phyloP scores from a whole-genome alignment of 352 stramenopile species.

The Blastocystis hominis region DNA sequence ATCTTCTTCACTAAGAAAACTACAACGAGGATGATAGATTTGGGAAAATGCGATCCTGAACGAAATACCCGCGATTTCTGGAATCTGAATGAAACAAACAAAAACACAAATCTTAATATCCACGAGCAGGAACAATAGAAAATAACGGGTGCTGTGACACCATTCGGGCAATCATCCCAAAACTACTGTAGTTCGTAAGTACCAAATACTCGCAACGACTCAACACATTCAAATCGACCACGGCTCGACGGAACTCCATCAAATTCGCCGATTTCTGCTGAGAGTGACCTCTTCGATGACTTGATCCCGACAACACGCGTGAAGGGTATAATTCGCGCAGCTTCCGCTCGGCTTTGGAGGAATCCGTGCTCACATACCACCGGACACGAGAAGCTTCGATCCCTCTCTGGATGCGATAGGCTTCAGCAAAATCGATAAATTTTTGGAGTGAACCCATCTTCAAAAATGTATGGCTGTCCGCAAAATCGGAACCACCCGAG shows the following conservation, averaged over 20 bases:
- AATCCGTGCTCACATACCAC: conserved; percentile 49
- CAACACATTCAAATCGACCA: conserved; percentile 28
- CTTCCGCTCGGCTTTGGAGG: neutral
- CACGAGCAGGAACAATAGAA: conserved; percentile 6
- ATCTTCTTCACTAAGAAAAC: neutral
- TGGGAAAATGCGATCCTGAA: neutral
- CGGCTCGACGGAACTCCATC: conserved; percentile 9
- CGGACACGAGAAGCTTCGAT: neutral
- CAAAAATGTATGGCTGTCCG: neutral
- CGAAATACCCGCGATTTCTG: neutral
- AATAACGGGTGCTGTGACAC: neutral
- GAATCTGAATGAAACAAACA: neutral
- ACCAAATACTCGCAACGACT: conserved; percentile 51
- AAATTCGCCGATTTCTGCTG: neutral
- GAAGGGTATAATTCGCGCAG: neutral
- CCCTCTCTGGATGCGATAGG: neutral
- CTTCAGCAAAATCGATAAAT: neutral
- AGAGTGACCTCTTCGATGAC: neutral
- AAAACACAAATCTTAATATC: conserved; percentile 24
- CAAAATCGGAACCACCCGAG: conserved; percentile 11
- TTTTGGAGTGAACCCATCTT: neutral
- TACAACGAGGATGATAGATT: conserved; percentile 35
- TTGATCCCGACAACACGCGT: neutral
- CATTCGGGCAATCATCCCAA: conserved; percentile 52
- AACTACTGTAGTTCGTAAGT: conserved; percentile 50